A percentile compares a stretch with the other conserved stretches of the same genome.
Evolutionary conservation across 2,329 filamentous ascomycete species (phyloP).

Genomic region (Gliomastix tumulicola): DNA sequence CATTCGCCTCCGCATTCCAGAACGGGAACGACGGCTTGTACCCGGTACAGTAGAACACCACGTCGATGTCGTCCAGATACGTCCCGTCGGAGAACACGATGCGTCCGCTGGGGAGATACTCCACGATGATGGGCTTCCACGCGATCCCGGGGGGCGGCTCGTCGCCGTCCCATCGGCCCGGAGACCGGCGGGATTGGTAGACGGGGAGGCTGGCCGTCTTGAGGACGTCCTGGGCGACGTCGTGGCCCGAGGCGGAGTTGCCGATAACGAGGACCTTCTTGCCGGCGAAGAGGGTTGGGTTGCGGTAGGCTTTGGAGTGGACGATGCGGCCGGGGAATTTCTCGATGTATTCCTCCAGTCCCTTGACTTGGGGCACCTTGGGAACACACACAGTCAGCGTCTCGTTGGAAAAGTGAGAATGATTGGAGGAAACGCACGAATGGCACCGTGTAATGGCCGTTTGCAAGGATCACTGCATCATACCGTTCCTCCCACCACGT

Average conservation of each 20-base stretch:
- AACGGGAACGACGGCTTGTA: conserved; percentile 36
- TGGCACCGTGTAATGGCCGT: conserved; percentile 35
- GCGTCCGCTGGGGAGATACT: conserved; percentile 31
- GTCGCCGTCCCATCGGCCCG: conserved; percentile 41
- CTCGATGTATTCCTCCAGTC: conserved; percentile 28
- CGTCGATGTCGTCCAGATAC: conserved; percentile 25
- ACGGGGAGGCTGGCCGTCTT: conserved; percentile 31
- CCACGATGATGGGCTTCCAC: conserved; percentile 46
- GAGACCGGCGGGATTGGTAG: conserved; percentile 43
- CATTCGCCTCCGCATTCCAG: conserved; percentile 39
- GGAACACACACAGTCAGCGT: not conserved
- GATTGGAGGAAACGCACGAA: conserved; percentile 25
- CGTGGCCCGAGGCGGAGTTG: conserved; percentile 36
- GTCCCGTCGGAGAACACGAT: conserved; percentile 33
- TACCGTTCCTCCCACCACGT: conserved; percentile 47
- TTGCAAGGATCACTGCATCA: conserved; percentile 34
- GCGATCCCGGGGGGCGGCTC: conserved; percentile 35
- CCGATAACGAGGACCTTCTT: conserved; percentile 31
- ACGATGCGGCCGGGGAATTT: conserved; percentile 29
- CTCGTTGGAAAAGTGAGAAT: too few species aligned
- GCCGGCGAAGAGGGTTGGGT: conserved; percentile 19
- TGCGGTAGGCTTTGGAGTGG: conserved; percentile 39
- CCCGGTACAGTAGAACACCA: conserved; percentile 33
- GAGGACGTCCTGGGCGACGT: conserved; percentile 28
- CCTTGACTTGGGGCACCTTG: conserved; percentile 37